These are phyloP conservation scores for Globisporangium recalcitrans DNA, from an alignment of 352 stramenopile genomes.

Conservation along the genomic window DNA sequence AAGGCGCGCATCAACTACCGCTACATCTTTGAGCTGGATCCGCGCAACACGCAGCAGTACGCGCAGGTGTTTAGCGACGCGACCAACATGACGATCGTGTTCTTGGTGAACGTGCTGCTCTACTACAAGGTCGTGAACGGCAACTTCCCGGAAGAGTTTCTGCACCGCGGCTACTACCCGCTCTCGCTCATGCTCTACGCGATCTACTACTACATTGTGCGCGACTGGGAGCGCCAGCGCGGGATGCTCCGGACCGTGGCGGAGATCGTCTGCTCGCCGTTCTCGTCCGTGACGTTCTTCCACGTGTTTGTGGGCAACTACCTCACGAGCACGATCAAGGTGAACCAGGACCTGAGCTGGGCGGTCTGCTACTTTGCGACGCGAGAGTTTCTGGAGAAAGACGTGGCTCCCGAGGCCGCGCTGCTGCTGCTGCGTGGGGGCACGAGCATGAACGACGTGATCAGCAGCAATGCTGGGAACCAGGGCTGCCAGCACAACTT, in stretches of 20 bases:
- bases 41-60: slow-evolving; percentile 75
- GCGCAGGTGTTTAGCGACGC: slow-evolving; percentile 93
- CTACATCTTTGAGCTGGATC: slow-evolving; percentile 94
- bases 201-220: slow-evolving; percentile 91
- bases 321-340: slow-evolving; percentile 78
- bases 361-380: slow-evolving; percentile 94
- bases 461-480: slow-evolving; percentile 12
- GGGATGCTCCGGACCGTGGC: slow-evolving; percentile 85
- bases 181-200: slow-evolving; percentile 91
- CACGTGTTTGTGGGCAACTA: slow-evolving; percentile 89
- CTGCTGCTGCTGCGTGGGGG: slow-evolving; percentile 15
- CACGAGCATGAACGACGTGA: not conserved
- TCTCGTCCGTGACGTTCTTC: slow-evolving; percentile 93
- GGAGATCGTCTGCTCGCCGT: slow-evolving; percentile 88
- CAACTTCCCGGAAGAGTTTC: slow-evolving; percentile 76
- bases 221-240: slow-evolving; percentile 71
- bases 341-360: slow-evolving; percentile 89
- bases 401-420: slow-evolving; percentile 27
- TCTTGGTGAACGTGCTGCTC: slow-evolving; percentile 91
- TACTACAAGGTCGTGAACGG: slow-evolving; percentile 96
- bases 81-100: slow-evolving; percentile 95
- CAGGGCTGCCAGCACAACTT: slow-evolving; percentile 56
- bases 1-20: slow-evolving; percentile 90
- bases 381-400: slow-evolving; percentile 89
- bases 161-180: slow-evolving; percentile 89